Evolutionary conservation across 2,329 filamentous ascomycete species (phyloP).

Genomic region (Scedosporium aurantiacum): DNA sequence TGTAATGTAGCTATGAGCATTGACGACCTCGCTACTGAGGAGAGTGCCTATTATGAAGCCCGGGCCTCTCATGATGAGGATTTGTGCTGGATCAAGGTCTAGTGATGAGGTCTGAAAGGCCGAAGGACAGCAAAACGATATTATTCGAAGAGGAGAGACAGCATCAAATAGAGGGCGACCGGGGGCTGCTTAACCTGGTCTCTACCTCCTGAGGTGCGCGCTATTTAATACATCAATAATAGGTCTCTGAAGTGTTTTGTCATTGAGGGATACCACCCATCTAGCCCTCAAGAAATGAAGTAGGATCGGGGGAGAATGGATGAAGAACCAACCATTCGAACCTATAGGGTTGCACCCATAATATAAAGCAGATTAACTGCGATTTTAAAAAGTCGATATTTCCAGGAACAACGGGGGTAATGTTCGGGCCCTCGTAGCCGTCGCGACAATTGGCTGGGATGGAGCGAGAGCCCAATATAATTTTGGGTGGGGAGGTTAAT

Average conservation of each 20-base stretch:
- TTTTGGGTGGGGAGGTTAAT: not conserved
- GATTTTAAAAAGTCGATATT: not conserved
- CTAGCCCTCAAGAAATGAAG: no score
- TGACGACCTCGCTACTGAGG: not conserved
- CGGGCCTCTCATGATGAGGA: not conserved
- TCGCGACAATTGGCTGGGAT: not conserved
- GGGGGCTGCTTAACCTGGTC: no score
- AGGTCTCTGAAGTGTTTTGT: no score
- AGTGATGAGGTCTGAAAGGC: not conserved
- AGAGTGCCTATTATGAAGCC: not conserved
- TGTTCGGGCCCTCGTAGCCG: not conserved
- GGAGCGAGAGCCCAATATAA: not conserved
- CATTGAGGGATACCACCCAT: no score
- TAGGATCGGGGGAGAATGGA: no score
- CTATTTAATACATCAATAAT: no score
- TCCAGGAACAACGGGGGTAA: constrained; percentile 1
- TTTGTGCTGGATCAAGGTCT: not conserved
- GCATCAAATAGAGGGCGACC: no score
- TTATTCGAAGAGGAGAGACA: no score
- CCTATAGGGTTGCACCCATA: not conserved
- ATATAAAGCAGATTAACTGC: constrained; percentile 1
- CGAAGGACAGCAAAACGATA: not conserved
- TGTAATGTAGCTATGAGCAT: constrained; percentile 32
- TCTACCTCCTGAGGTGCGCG: no score
- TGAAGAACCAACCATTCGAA: not conserved